Evolutionary conservation across 2,329 filamentous ascomycete species (phyloP), one percentile per base, ranked within the genome.

Genomic region (Pseudopyrenochaeta lycopersici): DNA sequence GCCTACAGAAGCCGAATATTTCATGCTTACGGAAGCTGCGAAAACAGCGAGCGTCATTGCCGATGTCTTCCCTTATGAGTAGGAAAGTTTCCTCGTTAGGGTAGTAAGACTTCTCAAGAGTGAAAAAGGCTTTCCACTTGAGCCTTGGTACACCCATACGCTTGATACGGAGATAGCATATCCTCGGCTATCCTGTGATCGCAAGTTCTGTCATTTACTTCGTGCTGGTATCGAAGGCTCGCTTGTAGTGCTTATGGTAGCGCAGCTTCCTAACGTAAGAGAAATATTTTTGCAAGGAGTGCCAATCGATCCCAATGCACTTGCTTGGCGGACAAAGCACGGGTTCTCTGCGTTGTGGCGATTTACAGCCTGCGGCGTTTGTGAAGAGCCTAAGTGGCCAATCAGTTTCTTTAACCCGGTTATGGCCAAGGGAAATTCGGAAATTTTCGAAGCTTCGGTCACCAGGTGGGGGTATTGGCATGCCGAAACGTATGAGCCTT

Each of bases 31-130:
- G 15, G 20, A 49, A 30, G 52, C 55, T 20, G 52, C 58, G 33
- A 58, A 51, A 31, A 10, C 27, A 30, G 49, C 49, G 17, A 47
- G 56, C n/a, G 44, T 59, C 12, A 54, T 62, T 14, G 36, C 23
- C 17, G 18, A 46, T 14, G 41, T 48, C n/a, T 36, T 30, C 21
- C 35, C 49, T 14, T 62, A 58, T 32, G 49, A 56, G n/a, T 11
- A 14, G 2, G 35, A 33, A 32, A 52, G 58, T 20, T 9, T 17
- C 9, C 7, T 61, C 10, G 14, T 53, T n/a, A 39, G 50, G 11
- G 47, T 32, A 39, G 35, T 27, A 6, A 31, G 33, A 18, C 4
- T 9, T 29, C 2, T 36, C 33, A 15, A 7, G 33, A 5, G 31
- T 33, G 11, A n/a, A n/a, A 36, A 36, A 7, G 3, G 6, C 11